phyloP scores from a whole-genome alignment of 257 asterid genomes.

The Ocimum tenuiflorum region DNA sequence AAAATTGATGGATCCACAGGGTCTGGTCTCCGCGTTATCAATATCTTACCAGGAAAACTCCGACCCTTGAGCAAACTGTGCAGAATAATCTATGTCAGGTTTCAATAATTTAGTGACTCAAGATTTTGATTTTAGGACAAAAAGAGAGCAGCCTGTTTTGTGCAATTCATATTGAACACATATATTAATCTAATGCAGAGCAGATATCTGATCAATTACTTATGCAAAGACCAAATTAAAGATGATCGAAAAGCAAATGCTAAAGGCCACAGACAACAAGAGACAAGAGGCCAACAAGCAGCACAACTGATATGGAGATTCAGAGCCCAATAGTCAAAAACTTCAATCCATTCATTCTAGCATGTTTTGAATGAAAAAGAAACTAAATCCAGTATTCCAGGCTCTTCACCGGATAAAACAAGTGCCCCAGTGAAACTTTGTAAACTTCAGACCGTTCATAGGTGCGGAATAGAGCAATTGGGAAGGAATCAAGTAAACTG shows the following conservation, averaged over 20 bases:
- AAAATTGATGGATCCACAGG: conserved; percentile 48
- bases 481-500: neutral
- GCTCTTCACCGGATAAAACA: neutral
- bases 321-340: conserved; percentile 2
- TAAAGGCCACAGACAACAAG: neutral
- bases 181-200: neutral
- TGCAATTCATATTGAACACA: neutral
- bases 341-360: neutral
- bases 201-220: neutral
- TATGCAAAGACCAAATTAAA: neutral
- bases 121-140: neutral
- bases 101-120: neutral
- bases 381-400: neutral
- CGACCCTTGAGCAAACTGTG: conserved; percentile 90
- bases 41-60: conserved; percentile 90
- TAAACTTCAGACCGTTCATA: neutral
- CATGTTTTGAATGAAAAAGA: neutral
- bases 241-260: neutral
- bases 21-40: conserved; percentile 63
- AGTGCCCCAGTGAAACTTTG: neutral
- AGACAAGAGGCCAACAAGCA: neutral
- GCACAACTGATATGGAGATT: conserved; percentile 3
- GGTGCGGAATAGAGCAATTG: neutral
- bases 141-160: neutral
- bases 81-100: conserved; percentile 4